Base-by-base conservation (phyloP, 495 filamentous ascomycete species). In the Hapsidospora chrysogenum region DNA sequence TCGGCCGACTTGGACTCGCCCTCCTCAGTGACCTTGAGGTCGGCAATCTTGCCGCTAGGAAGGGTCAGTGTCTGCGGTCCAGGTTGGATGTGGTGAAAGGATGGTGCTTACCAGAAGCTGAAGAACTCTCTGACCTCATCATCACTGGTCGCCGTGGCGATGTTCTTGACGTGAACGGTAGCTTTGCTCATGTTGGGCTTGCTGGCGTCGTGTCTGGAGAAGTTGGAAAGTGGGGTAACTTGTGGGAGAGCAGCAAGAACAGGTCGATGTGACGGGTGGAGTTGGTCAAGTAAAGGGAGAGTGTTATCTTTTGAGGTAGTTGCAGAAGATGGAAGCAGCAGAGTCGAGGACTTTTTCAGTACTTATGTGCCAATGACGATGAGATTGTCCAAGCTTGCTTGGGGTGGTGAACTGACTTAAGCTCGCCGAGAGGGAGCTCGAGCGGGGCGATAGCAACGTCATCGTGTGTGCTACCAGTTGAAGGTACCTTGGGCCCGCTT, bases 61-160 rank as follows among this genome's bases (percentile, higher is more conserved):
- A 29, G 11, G 26, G 18, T 35, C 41, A 60, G 47, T 66, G n/a
- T 9, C 5, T 2, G 21, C 3, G 13, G 49, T 10, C 10, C 17
- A 20, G 29, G 34, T n/a, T n/a, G n/a, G n/a, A n/a, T n/a, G 9
- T 18, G 16, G 28, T 14, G 13, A 21, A 34, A 17, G n/a, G 11
- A 11, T 38, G 31, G 8, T 31, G 44, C 71, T 52, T 68, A 89
- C 84, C 89, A 97, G 74, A 96, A 97, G 61, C 80, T 89, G 68
- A 97, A 97, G 74, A 97, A 97, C 46, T 92, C 85, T 45, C 72
- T 75, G 41, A 97, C 71, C 57, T 97, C 84, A 60, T 86, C 80
- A 55, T 96, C 83, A 41, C 72, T 68, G 31, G 86, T 93, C 42
- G 72, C 49, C 38, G 64, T 49, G 41, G 78, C 70, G 60, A 97